phyloP scores from a whole-genome alignment of 257 asterid species.

The Penstemon newberryi region DNA sequence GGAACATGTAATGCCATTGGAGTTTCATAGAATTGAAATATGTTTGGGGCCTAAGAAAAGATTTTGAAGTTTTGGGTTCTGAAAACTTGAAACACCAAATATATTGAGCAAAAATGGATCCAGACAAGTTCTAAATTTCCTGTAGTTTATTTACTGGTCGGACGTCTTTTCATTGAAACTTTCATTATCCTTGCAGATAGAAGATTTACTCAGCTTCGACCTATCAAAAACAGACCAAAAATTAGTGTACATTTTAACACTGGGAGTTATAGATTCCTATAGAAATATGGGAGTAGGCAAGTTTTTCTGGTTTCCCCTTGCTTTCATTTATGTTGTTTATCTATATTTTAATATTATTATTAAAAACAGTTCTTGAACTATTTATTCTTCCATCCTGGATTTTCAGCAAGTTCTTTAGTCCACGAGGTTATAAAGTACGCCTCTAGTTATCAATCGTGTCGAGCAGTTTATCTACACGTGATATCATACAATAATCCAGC shows the following conservation, averaged over 20 bases:
- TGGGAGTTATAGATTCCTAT: constrained; percentile 89
- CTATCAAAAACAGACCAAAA: constrained; percentile 71
- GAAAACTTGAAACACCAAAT: too few species aligned
- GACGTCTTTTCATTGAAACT: constrained; percentile 3
- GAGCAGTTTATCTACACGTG: constrained; percentile 94
- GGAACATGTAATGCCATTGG: too few species aligned
- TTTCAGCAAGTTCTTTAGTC: constrained; percentile 83
- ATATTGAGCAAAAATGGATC: too few species aligned
- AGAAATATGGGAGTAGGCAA: constrained; percentile 88
- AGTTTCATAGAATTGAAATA: too few species aligned
- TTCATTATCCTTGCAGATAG: constrained; percentile 53
- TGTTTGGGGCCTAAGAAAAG: too few species aligned
- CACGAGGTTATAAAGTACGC: constrained; percentile 82
- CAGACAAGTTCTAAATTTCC: neutral
- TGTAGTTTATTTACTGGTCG: neutral
- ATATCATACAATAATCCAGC: constrained; percentile 92
- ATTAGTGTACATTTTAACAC: constrained; percentile 75
- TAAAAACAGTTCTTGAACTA: constrained; percentile 23
- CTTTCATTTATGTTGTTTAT: neutral
- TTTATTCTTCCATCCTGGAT: constrained; percentile 29
- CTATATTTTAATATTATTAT: constrained; percentile 8
- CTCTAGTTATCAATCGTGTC: constrained; percentile 61
- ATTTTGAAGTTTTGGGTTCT: too few species aligned
- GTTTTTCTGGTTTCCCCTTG: constrained; percentile 23
- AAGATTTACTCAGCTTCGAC: constrained; percentile 72